These are phyloP conservation scores for Paramecium bursaria DNA, from an alignment of 73 alveolate species.

Conservation along the genomic window DNA sequence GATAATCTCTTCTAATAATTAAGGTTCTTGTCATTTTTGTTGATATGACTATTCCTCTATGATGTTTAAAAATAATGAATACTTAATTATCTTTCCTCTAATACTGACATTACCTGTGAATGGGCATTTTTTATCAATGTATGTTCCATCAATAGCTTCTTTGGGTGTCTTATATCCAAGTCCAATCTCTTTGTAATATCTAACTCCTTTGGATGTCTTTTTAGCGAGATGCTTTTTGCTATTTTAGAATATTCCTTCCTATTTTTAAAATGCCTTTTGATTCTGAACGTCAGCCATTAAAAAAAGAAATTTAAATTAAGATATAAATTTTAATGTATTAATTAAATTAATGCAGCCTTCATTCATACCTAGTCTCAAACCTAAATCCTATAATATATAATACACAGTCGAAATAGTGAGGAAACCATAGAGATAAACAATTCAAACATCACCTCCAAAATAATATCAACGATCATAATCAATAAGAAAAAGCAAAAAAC, in stretches of 20 bases:
- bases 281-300: slow-evolving; percentile 73
- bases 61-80: slow-evolving; percentile 34
- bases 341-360: neutral
- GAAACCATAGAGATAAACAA: too few species aligned
- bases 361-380: too few species aligned
- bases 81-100: slow-evolving; percentile 95
- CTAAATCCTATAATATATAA: too few species aligned
- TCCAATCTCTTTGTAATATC: slow-evolving; percentile 98
- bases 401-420: too few species aligned
- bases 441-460: too few species aligned
- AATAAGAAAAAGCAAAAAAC: too few species aligned
- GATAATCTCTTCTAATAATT: slow-evolving; percentile 97
- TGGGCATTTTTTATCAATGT: slow-evolving; percentile 99
- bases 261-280: slow-evolving; percentile 91
- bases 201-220: slow-evolving; percentile 89
- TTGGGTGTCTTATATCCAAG: slow-evolving; percentile 97
- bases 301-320: slow-evolving; percentile 39
- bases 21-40: slow-evolving; percentile 98
- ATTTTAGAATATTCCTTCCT: slow-evolving; percentile 88
- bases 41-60: slow-evolving; percentile 96
- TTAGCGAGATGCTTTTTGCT: slow-evolving; percentile 84
- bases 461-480: too few species aligned
- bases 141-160: slow-evolving; percentile 94
- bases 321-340: slow-evolving; percentile 54
- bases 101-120: slow-evolving; percentile 95